These are phyloP conservation scores for Floccularia luteovirens DNA, from an alignment of 768 basidiomycete species.

Conservation along the genomic window DNA sequence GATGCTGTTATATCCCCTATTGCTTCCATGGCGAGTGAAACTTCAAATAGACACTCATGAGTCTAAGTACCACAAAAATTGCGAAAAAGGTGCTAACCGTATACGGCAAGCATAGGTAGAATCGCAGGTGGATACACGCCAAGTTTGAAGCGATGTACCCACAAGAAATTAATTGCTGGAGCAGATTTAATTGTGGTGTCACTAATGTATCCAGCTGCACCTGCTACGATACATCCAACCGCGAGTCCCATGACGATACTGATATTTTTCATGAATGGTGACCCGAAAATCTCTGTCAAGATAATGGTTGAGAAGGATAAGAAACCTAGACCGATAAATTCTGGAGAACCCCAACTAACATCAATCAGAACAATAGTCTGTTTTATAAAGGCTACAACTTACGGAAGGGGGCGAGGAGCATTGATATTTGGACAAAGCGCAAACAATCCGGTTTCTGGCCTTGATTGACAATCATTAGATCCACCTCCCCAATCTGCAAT, in stretches of 20 bases:
- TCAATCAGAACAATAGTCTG: too few relatives aligned
- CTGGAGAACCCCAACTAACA: slow-evolving; percentile 78
- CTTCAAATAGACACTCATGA: slow-evolving; percentile 17
- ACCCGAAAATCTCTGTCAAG: slow-evolving; percentile 75
- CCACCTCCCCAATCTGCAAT: slow-evolving; percentile 83
- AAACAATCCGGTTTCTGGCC: slow-evolving; percentile 63
- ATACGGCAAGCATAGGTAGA: slow-evolving; percentile 34
- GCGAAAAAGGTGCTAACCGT: slow-evolving; percentile 26
- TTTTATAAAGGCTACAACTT: too few relatives aligned
- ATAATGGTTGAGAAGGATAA: slow-evolving; percentile 72
- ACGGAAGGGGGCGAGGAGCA: slow-evolving; percentile 67
- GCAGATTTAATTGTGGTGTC: slow-evolving; percentile 54
- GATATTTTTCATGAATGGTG: slow-evolving; percentile 78
- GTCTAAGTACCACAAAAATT: background rate
- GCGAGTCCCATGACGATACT: slow-evolving; percentile 69
- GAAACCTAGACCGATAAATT: slow-evolving; percentile 86
- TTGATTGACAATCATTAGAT: slow-evolving; percentile 56
- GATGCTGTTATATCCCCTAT: slow-evolving; percentile 83
- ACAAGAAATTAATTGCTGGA: slow-evolving; percentile 78
- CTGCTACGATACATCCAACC: slow-evolving; percentile 78
- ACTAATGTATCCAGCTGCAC: slow-evolving; percentile 73
- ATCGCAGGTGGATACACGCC: slow-evolving; percentile 67
- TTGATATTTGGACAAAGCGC: slow-evolving; percentile 62
- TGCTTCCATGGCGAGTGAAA: slow-evolving; percentile 75
- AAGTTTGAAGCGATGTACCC: slow-evolving; percentile 73